Base-by-base conservation (phyloP, 2,329 filamentous ascomycete species). In the Rosellinia necatrix region DNA sequence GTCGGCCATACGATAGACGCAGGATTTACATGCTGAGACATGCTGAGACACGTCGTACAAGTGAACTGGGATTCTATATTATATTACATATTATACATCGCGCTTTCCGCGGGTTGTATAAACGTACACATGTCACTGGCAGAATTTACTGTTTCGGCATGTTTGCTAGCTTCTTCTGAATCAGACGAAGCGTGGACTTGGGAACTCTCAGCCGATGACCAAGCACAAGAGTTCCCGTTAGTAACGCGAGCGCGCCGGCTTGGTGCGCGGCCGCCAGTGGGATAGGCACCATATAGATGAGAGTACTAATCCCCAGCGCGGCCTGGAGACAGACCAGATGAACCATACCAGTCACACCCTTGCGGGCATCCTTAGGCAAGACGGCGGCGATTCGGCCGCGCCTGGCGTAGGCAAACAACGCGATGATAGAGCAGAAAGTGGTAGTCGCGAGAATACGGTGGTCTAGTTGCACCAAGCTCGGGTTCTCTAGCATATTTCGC, bases 401-500 rank as follows among this genome's bases (percentile, higher is more conserved):
- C 60, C 90, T 86, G 4, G 89, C 84, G 75, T 92, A 97, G n/a
- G 84, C 83, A 73, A 88, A 96, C 8, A 99, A 81, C 3, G 85
- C 81, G 62, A 96, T 77, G 59, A 97, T 85, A 60, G 89, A 83
- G 49, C 85, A 88, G 73, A 96, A 96, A 1, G 93, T 96, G 13
- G 91, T 92, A 42, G 88, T 91, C 56, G 94, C 96, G 30, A 97
- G 81, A 65, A 96, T 90, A 40, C 96, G 88, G 78, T 99, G 94
- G 75, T 99, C 91, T 40, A 99, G 84, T 76, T 99, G 96, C 2
- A 97, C 96, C 22, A 96, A 84, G 13, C 90, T 92, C 3, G 94
- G 96, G 76, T 99, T 99, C 79, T 97, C 94, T 29, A 97, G 87
- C 81, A 96, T 89, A 76, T 99, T 99, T 69, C 94, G 87, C 94